phyloP scores from a whole-genome alignment of 2,329 filamentous ascomycete genomes.

The Hymenoscyphus fraxineus region DNA sequence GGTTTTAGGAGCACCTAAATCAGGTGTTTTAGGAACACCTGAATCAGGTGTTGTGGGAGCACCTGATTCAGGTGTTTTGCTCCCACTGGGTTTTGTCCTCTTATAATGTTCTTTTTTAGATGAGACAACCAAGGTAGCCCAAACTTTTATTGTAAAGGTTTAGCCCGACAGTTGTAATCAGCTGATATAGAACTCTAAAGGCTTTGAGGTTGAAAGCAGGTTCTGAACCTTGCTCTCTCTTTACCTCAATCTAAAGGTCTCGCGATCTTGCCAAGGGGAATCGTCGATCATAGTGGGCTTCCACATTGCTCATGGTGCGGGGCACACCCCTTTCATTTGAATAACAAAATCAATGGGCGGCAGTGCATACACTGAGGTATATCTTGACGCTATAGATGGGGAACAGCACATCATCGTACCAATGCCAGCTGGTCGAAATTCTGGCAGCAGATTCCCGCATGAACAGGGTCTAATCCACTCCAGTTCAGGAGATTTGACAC shows the following conservation, averaged over 20 bases:
- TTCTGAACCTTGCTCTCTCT: background rate
- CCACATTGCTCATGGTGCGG: background rate
- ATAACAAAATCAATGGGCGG: background rate
- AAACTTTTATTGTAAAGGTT: background rate
- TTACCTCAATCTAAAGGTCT: background rate
- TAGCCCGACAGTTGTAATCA: background rate
- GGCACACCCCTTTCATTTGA: background rate
- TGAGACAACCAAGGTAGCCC: background rate
- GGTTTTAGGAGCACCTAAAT: no score
- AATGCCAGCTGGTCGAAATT: background rate
- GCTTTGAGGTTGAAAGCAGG: background rate
- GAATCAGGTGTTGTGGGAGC: no score
- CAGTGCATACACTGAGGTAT: background rate
- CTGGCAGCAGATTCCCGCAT: background rate
- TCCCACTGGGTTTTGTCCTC: background rate
- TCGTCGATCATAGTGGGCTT: background rate
- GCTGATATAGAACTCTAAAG: background rate
- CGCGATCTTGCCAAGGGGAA: background rate
- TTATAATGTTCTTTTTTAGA: background rate
- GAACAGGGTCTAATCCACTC: background rate
- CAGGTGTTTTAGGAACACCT: no score
- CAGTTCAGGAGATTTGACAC: background rate
- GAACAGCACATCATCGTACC: background rate
- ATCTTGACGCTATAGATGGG: background rate
- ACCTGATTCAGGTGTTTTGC: no score